Base-by-base conservation (phyloP, 2,329 filamentous ascomycete genomes). In the Cladobotryum mycophilum region DNA sequence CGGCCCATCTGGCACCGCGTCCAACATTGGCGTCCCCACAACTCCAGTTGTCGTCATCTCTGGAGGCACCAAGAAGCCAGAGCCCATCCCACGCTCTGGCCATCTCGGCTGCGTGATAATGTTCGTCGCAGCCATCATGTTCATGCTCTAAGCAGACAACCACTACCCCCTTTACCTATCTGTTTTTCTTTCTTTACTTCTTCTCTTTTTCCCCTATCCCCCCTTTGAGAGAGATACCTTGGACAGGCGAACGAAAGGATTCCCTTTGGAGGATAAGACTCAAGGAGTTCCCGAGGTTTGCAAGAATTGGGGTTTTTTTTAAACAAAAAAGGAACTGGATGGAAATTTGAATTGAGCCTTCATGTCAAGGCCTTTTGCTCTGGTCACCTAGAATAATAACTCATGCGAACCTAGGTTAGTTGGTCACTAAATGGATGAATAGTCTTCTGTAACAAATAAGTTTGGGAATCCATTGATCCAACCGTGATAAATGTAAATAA, bases 81-180 rank as follows among this genome's bases (percentile, higher is more conserved):
- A 64, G 51, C 65, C 62, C 34, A 57, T 58, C 38, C 61, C 60
- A 33, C 62, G 61, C 51, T 60, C 60, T 17, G 61, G 65, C 53
- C 64, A 65, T 49, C 58, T 70, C 22, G 61, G 64, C 38, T 68
- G 65, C 53, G 56, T 62, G 36, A 56, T 71, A 55, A 64, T 73
- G 64, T 56, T 71, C 47, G 52, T 69, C 36, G 65, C 64, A 12
- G 58, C 58, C 42, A 55, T 68, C 45, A 62, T 67, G 60, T 62
- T 67, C 37, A 51, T 65, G 42, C 53, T 70, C 48, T 73, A 62
- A 61, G 44, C 30, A 30, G 30, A 36, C 14, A 5, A 7, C 15
- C 12, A 17, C 13, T 30, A 3, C 20, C 13, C 45, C 15, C 20
- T 40, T 40, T 3, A n/a, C 17, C 37, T 41, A 15, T 41, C 38